Conservation (phyloP, 148 eudicot genomes). For the Mesembryanthemum crystallinum region DNA sequence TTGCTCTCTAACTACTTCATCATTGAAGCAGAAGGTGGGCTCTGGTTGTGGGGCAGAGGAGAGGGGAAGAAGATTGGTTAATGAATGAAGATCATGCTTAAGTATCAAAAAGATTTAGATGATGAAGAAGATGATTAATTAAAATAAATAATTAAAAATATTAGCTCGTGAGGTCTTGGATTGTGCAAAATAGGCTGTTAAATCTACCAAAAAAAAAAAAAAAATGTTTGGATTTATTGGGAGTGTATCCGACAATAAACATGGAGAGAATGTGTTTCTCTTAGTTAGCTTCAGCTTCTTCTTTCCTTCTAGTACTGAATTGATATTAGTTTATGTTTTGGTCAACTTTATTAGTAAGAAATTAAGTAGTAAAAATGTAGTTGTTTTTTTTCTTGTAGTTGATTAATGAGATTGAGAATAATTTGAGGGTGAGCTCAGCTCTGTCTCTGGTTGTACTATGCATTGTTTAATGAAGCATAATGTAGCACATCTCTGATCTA, state of each 20-base stretch:
- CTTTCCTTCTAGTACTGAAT: constrained; percentile 25
- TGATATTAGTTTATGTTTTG: constrained; percentile 15
- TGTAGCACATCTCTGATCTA: constrained; percentile 25
- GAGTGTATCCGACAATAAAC: constrained; percentile 31
- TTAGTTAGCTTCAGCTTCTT: constrained; percentile 18
- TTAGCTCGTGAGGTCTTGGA: constrained; percentile 25
- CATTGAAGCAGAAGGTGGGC: constrained; percentile 21
- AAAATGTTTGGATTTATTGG: constrained; percentile 22
- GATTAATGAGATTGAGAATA: neutral
- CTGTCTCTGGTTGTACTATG: constrained; percentile 9
- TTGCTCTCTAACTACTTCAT: constrained; percentile 29
- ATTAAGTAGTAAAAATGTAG: neutral
- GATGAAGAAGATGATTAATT: neutral
- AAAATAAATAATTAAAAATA: neutral
- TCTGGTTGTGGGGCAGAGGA: constrained; percentile 28
- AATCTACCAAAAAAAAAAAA: constrained; percentile 18
- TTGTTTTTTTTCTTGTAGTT: neutral
- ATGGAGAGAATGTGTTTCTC: constrained; percentile 42
- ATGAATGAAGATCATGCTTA: constrained; percentile 22
- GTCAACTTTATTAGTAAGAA: constrained; percentile 29
- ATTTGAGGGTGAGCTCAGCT: neutral
- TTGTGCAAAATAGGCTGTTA: constrained; percentile 23
- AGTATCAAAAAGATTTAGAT: constrained; percentile 15
- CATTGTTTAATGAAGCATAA: constrained; percentile 23
- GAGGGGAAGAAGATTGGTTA: constrained; percentile 23